These are phyloP conservation scores for Lactarius sp. DNA, from an alignment of 768 basidiomycete species.

Conservation along the genomic window DNA sequence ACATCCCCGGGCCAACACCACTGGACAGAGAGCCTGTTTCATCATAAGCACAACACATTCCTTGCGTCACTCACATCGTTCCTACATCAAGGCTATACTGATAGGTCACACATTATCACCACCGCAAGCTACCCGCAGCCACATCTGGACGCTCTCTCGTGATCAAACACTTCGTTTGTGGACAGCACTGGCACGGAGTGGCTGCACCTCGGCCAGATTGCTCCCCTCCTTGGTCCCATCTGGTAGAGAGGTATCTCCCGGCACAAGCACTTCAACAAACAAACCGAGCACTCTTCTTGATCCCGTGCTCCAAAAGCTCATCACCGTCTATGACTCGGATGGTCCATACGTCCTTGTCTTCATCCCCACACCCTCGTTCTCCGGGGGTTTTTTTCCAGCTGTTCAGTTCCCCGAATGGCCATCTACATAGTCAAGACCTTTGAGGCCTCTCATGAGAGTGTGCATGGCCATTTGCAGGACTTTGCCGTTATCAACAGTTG, in stretches of 20 bases:
- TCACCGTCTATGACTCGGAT: constrained; percentile 65
- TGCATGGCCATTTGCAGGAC: constrained; percentile 72
- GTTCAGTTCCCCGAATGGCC: constrained; percentile 50
- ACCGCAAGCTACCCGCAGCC: constrained; percentile 65
- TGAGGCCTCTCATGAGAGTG: constrained; percentile 54
- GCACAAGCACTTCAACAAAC: constrained; percentile 31
- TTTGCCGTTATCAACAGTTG: constrained; percentile 52
- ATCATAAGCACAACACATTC: constrained; percentile 52
- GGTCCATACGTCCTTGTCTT: constrained; percentile 65
- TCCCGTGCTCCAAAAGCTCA: constrained; percentile 53
- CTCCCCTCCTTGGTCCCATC: constrained; percentile 38
- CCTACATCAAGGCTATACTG: constrained; percentile 45
- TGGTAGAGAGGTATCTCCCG: constrained; percentile 33
- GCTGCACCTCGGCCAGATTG: constrained; percentile 61
- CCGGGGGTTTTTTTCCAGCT: constrained; percentile 79
- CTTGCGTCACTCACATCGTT: constrained; percentile 63
- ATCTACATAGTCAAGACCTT: constrained; percentile 56
- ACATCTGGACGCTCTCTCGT: constrained; percentile 82
- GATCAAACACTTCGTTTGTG: constrained; percentile 82
- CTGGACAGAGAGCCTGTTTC: constrained; percentile 63
- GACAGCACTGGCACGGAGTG: constrained; percentile 71
- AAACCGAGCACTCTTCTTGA: constrained; percentile 50
- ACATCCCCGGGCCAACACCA: no score
- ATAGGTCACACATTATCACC: constrained; percentile 60
- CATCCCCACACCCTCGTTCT: constrained; percentile 60